phyloP scores from a whole-genome alignment of 2,329 filamentous ascomycete genomes.

The Clarireedia homoeocarpa region DNA sequence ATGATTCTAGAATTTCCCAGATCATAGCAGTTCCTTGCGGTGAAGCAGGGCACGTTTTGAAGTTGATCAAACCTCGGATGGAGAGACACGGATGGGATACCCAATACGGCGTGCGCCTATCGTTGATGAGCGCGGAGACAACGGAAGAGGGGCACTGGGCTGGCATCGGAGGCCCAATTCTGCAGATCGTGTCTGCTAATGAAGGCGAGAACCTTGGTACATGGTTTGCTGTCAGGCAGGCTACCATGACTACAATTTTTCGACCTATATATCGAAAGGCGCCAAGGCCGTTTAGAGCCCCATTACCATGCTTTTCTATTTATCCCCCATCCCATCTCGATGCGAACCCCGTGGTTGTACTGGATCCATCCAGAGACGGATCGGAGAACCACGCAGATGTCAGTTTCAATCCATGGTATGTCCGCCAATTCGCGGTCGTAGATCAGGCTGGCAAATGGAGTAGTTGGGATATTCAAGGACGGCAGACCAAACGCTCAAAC shows the following conservation, averaged over 20 bases:
- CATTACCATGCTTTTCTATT: conserved; percentile 1
- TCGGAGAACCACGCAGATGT: conserved; percentile 53
- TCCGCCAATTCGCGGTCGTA: conserved; percentile 56
- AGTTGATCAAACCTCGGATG: conserved; percentile 21
- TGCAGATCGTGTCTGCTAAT: conserved; percentile 39
- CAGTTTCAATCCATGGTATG: conserved; percentile 54
- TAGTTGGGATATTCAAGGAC: conserved; percentile 47
- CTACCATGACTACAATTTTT: conserved; percentile 35
- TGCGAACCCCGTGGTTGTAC: conserved; percentile 44
- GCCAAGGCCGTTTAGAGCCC: conserved; percentile 7
- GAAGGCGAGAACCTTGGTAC: conserved; percentile 29
- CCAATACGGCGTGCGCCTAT: conserved; percentile 16
- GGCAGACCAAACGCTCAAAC: conserved; percentile 8
- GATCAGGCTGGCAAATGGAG: conserved; percentile 60
- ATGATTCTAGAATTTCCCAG: conserved; percentile 10
- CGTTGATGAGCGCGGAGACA: conserved; percentile 14
- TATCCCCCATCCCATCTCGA: conserved; percentile 43
- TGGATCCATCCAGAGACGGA: conserved; percentile 46
- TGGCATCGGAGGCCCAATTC: conserved; percentile 35
- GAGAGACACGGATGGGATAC: conserved; percentile 25
- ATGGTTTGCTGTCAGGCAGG: conserved; percentile 40
- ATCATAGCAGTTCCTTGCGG: conserved; percentile 26
- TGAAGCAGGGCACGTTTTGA: conserved; percentile 26
- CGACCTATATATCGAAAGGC: conserved; percentile 25
- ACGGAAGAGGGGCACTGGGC: conserved; percentile 26